These are phyloP conservation scores for Fraxinus velutina DNA, from an alignment of 305 asterid genomes.

Conservation along the genomic window DNA sequence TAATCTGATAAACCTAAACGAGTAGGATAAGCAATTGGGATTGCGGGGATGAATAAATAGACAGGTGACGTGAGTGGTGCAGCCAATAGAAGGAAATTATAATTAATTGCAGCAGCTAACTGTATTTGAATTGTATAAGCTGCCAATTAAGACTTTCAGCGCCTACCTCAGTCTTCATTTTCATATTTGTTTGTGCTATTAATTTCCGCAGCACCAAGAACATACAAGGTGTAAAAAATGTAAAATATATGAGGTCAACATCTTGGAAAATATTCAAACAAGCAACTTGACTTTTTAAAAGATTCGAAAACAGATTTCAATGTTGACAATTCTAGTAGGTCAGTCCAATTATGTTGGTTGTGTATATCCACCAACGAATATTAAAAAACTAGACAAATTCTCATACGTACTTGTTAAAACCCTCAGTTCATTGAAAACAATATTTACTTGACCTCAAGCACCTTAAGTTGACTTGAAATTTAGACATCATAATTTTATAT, in stretches of 20 bases:
- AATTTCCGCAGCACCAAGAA: not conserved
- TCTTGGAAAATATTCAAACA: not conserved
- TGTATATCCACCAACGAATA: not conserved
- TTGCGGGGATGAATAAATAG: not conserved
- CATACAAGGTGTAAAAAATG: not conserved
- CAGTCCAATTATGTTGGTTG: not conserved
- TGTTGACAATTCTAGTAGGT: not conserved
- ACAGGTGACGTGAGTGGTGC: not conserved
- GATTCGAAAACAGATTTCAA: not conserved
- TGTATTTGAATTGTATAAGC: not conserved
- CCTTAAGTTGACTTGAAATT: not conserved
- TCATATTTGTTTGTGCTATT: not conserved
- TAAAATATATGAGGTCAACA: not conserved
- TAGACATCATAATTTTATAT: no score
- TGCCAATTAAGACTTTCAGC: conserved; percentile 1
- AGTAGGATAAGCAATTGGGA: not conserved
- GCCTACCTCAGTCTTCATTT: not conserved
- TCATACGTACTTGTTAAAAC: not conserved
- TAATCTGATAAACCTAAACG: not conserved
- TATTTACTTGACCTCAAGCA: not conserved
- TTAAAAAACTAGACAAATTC: not conserved
- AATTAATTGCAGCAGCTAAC: not conserved
- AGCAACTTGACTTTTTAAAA: not conserved
- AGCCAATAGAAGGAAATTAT: not conserved
- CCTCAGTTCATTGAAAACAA: not conserved